phyloP scores from a whole-genome alignment of 2,329 filamentous ascomycete genomes.

The Fusarium falciforme region DNA sequence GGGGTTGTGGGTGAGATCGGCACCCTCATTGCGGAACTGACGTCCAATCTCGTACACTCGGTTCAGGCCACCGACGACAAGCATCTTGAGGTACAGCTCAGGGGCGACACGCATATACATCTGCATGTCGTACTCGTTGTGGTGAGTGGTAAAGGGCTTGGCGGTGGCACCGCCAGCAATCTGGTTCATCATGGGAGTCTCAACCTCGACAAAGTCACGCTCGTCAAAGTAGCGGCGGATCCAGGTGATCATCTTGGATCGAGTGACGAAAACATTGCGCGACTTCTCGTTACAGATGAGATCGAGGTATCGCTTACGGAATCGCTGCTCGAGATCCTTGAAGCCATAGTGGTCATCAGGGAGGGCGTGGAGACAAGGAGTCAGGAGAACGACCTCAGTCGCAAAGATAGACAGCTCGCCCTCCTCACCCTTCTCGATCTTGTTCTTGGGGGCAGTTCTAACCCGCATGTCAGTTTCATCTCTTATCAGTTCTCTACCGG shows the following conservation, averaged over 20 bases:
- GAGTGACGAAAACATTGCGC: slow-evolving; percentile 84
- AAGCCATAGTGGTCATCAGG: slow-evolving; percentile 94
- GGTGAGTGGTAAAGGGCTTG: slow-evolving; percentile 91
- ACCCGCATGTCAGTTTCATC: slow-evolving; percentile 39
- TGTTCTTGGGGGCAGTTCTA: slow-evolving; percentile 89
- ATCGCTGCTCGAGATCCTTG: slow-evolving; percentile 93
- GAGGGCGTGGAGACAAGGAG: slow-evolving; percentile 82
- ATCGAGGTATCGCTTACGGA: slow-evolving; percentile 93
- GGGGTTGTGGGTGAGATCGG: slow-evolving; percentile 83
- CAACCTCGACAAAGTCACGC: slow-evolving; percentile 90
- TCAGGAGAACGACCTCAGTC: slow-evolving; percentile 83
- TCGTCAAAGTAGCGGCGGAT: slow-evolving; percentile 91
- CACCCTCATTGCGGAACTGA: slow-evolving; percentile 92
- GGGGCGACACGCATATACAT: slow-evolving; percentile 96
- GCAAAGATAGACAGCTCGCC: slow-evolving; percentile 97
- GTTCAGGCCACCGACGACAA: slow-evolving; percentile 92
- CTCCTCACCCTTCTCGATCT: slow-evolving; percentile 75
- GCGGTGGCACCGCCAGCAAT: slow-evolving; percentile 97
- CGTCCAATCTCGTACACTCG: slow-evolving; percentile 96
- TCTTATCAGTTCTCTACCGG: neutral
- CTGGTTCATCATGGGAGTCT: slow-evolving; percentile 97
- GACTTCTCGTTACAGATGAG: slow-evolving; percentile 95
- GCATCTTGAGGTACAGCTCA: slow-evolving; percentile 96
- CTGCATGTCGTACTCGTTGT: slow-evolving; percentile 95
- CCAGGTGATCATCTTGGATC: slow-evolving; percentile 88